Base-by-base conservation (phyloP, 345 rosid species). In the Cardamine chenopodiifolia region DNA sequence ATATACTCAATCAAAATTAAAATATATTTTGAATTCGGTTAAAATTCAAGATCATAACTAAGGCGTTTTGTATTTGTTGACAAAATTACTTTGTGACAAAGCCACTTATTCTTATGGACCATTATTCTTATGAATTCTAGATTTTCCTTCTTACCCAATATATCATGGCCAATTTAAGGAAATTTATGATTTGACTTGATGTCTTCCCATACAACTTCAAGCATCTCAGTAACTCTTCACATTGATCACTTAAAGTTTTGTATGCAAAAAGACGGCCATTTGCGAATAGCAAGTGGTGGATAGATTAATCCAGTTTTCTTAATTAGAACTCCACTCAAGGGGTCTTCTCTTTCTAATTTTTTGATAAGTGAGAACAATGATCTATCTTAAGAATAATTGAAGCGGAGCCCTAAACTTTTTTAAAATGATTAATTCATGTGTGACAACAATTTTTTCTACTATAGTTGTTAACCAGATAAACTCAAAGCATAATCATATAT, bases 401-500 rank as follows among this genome's bases (percentile, higher is more conserved):
- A 34, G 45, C 45, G 28, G 44, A 61, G 31, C 49, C 32, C 32
- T 39, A 29, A 29, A 29, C 31, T 22, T 61, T 49, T 22, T 8
- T 0, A 1, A 7, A 47, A 28, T 48, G 42, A 31, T 18, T 19
- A 66, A 18, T 4, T 3, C 7, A 31, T 61, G 48, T 7, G 20
- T 55, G 50, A 7, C 1, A 28, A 45, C 17, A 17, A 11, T 45
- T 64, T 45, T 17, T 64, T 18, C 26, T 66, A 34, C 15, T 34
- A 11, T 13, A 22, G 22, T 34, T 34, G 61, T 50, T 34, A 66
- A 45, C 48, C 47, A 47, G 10, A 31, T 66, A 49, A 66, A 12
- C 45, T 22, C 45, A 15, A 22, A 66, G 26, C 60, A 52, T 52
- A 65, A 11, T n/a, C 35, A 64, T 63, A 44, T 64, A 47, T 28